Conservation (phyloP, 2,329 filamentous ascomycete genomes). For the Exophiala viscosa region DNA sequence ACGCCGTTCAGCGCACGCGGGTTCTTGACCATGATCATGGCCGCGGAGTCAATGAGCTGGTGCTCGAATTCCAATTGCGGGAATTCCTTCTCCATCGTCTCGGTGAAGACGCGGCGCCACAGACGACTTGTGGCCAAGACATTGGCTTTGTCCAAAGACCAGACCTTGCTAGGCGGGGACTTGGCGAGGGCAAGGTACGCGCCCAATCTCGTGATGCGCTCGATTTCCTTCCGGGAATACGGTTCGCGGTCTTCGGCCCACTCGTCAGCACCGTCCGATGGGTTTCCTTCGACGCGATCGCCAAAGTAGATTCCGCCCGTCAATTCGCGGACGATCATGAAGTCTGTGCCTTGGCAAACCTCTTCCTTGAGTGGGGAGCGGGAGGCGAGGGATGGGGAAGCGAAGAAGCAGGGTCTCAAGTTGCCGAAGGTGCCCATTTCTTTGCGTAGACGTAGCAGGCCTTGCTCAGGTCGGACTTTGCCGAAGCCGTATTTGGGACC, state of each 20-base stretch:
- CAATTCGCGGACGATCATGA: conserved; percentile 87
- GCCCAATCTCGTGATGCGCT: conserved; percentile 79
- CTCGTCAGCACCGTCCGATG: conserved; percentile 59
- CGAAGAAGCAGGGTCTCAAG: conserved; percentile 93
- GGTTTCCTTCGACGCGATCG: conserved; percentile 71
- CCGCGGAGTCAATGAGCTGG: conserved; percentile 93
- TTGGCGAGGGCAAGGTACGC: conserved; percentile 75
- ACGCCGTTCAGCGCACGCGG: conserved; percentile 83
- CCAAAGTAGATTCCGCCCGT: conserved; percentile 96
- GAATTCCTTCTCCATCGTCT: conserved; percentile 85
- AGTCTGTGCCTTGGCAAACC: conserved; percentile 81
- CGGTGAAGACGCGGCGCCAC: conserved; percentile 82
- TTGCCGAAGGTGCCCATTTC: conserved; percentile 93
- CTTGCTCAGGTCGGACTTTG: conserved; percentile 83
- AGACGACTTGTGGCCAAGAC: conserved; percentile 85
- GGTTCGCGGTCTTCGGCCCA: conserved; percentile 77
- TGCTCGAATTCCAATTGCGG: conserved; percentile 78
- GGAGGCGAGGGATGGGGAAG: conserved; percentile 77
- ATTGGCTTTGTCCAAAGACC: conserved; percentile 93
- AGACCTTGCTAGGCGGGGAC: conserved; percentile 72
- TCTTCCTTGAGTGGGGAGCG: conserved; percentile 81
- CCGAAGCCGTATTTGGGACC: conserved; percentile 97
- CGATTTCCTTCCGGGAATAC: conserved; percentile 79
- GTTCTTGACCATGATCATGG: conserved; percentile 97
- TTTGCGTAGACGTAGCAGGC: conserved; percentile 84